Conservation (phyloP, 805 yeast species). For the Sungouiella thailandica region DNA sequence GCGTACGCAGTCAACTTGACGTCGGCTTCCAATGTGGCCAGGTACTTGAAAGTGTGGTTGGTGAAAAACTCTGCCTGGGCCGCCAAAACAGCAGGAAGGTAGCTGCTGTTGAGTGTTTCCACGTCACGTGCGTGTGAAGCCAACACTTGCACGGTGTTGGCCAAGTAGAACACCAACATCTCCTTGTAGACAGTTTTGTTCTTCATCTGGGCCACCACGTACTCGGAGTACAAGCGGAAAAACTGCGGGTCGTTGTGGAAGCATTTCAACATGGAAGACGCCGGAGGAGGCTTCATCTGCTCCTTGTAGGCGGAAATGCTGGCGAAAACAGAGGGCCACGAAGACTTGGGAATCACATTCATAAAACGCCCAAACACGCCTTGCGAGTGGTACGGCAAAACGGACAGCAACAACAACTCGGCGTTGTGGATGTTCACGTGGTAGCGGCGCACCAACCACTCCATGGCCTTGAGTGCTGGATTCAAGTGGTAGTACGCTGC, state of each 20-base stretch:
- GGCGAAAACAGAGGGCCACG: slow-evolving; percentile 71
- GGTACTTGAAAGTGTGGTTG: slow-evolving; percentile 10
- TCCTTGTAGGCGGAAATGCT: slow-evolving; percentile 70
- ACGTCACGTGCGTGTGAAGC: slow-evolving; percentile 52
- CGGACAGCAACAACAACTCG: slow-evolving; percentile 64
- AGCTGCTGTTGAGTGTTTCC: slow-evolving; percentile 41
- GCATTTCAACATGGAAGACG: slow-evolving; percentile 63
- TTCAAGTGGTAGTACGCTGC: slow-evolving; percentile 73
- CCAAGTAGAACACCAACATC: slow-evolving; percentile 74
- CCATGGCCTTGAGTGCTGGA: slow-evolving; percentile 77
- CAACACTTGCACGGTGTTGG: slow-evolving; percentile 62
- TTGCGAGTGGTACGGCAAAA: slow-evolving; percentile 74
- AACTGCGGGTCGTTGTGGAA: slow-evolving; percentile 64
- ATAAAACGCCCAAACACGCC: slow-evolving; percentile 73
- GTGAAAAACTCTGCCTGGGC: slow-evolving; percentile 50
- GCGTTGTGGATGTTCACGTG: slow-evolving; percentile 77
- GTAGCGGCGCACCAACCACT: slow-evolving; percentile 93
- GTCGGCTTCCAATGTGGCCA: slow-evolving; percentile 36
- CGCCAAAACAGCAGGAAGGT: slow-evolving; percentile 55
- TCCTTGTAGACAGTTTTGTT: slow-evolving; percentile 58
- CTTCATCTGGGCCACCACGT: slow-evolving; percentile 44
- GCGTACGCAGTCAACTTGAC: slow-evolving; percentile 82
- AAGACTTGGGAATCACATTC: slow-evolving; percentile 55
- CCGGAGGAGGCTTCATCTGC: slow-evolving; percentile 58
- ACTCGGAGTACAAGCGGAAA: slow-evolving; percentile 59